phyloP scores from a whole-genome alignment of 2,329 filamentous ascomycete species.

The Fusarium drepaniforme region DNA sequence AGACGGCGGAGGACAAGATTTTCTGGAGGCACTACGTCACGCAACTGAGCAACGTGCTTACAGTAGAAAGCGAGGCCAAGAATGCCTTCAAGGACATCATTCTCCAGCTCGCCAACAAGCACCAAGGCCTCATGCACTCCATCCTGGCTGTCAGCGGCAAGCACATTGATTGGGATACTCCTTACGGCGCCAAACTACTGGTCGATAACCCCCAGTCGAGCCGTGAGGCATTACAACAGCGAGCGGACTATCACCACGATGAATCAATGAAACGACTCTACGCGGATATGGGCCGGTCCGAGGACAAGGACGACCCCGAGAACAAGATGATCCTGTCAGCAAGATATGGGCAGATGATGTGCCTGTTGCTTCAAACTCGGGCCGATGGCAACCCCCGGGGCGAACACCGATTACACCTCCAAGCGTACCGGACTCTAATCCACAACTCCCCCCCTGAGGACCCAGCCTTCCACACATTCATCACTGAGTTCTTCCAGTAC shows the following conservation, averaged over 20 bases:
- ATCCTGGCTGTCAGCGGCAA: slow-evolving; percentile 86
- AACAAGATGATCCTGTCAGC: slow-evolving; percentile 64
- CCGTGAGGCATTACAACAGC: slow-evolving; percentile 59
- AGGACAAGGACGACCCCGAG: slow-evolving; percentile 57
- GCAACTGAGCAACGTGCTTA: slow-evolving; percentile 83
- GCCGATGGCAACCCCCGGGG: slow-evolving; percentile 70
- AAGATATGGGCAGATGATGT: slow-evolving; percentile 73
- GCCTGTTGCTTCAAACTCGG: slow-evolving; percentile 68
- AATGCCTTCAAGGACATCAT: slow-evolving; percentile 91
- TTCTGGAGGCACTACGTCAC: slow-evolving; percentile 88
- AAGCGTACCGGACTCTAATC: slow-evolving; percentile 81
- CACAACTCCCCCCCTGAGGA: slow-evolving; percentile 70
- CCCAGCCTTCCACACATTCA: slow-evolving; percentile 72
- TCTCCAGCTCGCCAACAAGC: slow-evolving; percentile 82
- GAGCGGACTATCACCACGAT: slow-evolving; percentile 68
- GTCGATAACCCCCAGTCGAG: slow-evolving; percentile 61
- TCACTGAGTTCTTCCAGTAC: slow-evolving; percentile 87
- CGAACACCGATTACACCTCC: slow-evolving; percentile 83
- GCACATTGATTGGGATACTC: slow-evolving; percentile 73
- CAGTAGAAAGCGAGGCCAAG: slow-evolving; percentile 81
- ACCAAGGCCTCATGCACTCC: slow-evolving; percentile 90
- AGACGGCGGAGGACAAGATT: slow-evolving; percentile 81
- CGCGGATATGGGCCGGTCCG: slow-evolving; percentile 57
- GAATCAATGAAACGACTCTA: slow-evolving; percentile 66
- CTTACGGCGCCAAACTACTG: slow-evolving; percentile 67